Evolutionary conservation across 164 flowering plant genomes (phyloP), one percentile per base, ranked within the genome.

Genomic region (Taxillus chinensis): DNA sequence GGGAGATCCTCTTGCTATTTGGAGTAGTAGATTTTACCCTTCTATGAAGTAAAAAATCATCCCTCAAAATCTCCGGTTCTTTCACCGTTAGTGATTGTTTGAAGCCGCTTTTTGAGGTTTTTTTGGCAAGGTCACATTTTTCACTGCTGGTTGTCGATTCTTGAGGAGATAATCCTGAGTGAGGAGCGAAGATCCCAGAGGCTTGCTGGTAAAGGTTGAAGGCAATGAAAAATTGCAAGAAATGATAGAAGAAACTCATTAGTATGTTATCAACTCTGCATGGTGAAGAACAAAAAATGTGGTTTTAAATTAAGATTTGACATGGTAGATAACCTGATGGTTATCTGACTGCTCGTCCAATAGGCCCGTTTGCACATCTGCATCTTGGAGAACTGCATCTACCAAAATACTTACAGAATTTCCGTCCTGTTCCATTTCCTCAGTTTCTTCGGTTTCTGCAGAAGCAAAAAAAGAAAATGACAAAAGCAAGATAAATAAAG

Each of bases 1-100:
- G 68, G 27, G 75, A 66, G 10, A 77, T 45, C 61, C 77, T 68
- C 64, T 74, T 77, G 49, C 61, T 15, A 62, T 62, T 71, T 42
- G 75, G 77, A 50, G 80, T 71, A 50, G 42, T 13, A 37, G 70
- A 38, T 60, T 64, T 73, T 53, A 62, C 65, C 2, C 10, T 15
- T 37, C 46, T 61, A 14, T 37, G 37, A 45, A 59, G 37, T 15
- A 59, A 42, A 52, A 53, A 7, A 39, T 7, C 13, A 38, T 39
- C 46, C 3, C 17, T 11, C 13, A 54, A 55, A 41, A 41, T 55
- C 59, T 66, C 67, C 4, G 72, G 59, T 39, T n/a, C 64, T 65
- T 45, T 42, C 68, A 27, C 62, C 71, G 17, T 60, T 64, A 17
- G 64, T 59, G 38, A 60, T 60, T 48, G 27, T 56, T 39, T 60